phyloP scores from a whole-genome alignment of 2,329 filamentous ascomycete genomes.

The Pseudonectria foliicola region DNA sequence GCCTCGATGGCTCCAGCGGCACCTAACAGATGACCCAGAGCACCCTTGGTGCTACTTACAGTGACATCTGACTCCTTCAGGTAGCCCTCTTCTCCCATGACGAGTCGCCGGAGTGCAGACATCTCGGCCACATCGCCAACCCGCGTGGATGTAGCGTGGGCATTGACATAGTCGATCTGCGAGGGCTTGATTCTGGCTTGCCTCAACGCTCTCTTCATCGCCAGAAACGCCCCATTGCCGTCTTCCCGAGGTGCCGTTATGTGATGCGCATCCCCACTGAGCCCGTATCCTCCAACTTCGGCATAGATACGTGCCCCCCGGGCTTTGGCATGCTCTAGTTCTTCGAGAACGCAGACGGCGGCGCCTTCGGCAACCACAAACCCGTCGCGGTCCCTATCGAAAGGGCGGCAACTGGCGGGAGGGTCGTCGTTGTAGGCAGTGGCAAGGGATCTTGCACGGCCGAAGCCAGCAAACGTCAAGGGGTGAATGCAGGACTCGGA shows the following conservation, averaged over 20 bases:
- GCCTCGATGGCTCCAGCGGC: constrained; percentile 89
- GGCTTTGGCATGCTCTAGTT: constrained; percentile 76
- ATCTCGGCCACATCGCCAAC: constrained; percentile 89
- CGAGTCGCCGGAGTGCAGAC: constrained; percentile 67
- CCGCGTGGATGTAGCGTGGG: constrained; percentile 82
- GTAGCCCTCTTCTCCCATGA: constrained; percentile 67
- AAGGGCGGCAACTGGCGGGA: constrained; percentile 69
- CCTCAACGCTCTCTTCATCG: constrained; percentile 78
- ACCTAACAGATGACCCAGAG: constrained; percentile 83
- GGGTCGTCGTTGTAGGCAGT: constrained; percentile 73
- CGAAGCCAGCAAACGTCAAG: constrained; percentile 85
- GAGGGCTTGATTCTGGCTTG: constrained; percentile 62
- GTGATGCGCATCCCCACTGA: constrained; percentile 85
- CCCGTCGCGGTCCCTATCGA: constrained; percentile 70
- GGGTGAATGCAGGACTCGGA: constrained; percentile 95
- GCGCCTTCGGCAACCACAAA: constrained; percentile 94
- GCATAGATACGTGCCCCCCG: constrained; percentile 80
- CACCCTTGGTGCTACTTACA: constrained; percentile 90
- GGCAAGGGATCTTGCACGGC: constrained; percentile 76
- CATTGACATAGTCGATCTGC: constrained; percentile 85
- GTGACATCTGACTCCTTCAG: constrained; percentile 58
- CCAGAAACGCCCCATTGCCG: constrained; percentile 71
- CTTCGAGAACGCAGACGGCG: constrained; percentile 81
- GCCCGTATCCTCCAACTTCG: constrained; percentile 81
- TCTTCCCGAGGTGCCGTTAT: constrained; percentile 85